Evolutionary conservation across 75 land plant genomes (phyloP), one percentile per base, ranked within the genome.

Genomic region (Azolla pinnata): DNA sequence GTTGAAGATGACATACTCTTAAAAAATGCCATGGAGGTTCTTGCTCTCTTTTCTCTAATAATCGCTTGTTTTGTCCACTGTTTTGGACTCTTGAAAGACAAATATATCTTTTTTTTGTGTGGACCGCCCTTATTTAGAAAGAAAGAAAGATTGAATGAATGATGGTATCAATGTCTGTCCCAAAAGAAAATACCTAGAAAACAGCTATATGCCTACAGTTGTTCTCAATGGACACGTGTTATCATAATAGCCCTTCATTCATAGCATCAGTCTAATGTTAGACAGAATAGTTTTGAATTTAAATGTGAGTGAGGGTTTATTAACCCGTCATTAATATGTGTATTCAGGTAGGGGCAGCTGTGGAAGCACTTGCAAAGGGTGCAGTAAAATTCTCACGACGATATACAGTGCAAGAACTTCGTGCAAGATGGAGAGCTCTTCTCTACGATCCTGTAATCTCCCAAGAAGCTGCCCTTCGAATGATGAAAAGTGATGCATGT

Each of bases 291-390:
- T 8, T 4, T 7, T 50, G 19, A 50, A 8, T 18, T 19, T 19
- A 24, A 50, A 50, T 50, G 53, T n/a, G n/a, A n/a, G n/a, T n/a
- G n/a, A n/a, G n/a, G n/a, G n/a, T 51, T 55, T 55, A 4, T 23
- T 12, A 55, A 23, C 29, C 32, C 2, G 7, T 12, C 5, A 29
- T 4, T 18, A 5, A 24, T 18, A 51, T 8, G 5, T 51, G 24
- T 51, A 18, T 76, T 2, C 61, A 93, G 98, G 85, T 79, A 53
- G 98, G 98, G 55, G 97, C 98, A 49, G 85, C 96, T 18, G 65
- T 93, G 67, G 98, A 93, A 64, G 88, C 96, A 19, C 85, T 93
- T 75, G 90, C 87, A 29, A 89, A 81, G 73, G 98, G 98, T 33
- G 98, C 98, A 14, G 83, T 89, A 51, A 62, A 61, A 5, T 93